Base-by-base conservation (phyloP, 1,139 yeast genomes). In the Chernovozyma sophiae-reginae region DNA sequence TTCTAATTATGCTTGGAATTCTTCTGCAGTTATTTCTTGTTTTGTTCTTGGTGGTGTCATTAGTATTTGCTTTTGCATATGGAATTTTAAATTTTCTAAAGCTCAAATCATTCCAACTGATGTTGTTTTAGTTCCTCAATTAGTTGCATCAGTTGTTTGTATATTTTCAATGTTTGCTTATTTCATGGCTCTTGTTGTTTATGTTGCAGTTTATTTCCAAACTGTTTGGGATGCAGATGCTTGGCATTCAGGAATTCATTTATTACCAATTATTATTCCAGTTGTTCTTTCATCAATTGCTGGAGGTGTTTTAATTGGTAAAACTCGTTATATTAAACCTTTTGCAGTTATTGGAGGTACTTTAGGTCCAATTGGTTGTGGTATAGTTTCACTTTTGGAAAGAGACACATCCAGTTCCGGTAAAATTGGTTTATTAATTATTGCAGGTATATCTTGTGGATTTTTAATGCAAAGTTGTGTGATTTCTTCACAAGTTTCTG, bases 191-290 rank as follows among this genome's bases (percentile, higher is more conserved):
- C 24, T 40, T 7, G 43, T 59, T 33, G 47, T 62, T 35, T 64
- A 60, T 41, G 41, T 58, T 7, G 41, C 68, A 3, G 50, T 68
- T 25, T 68, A 68, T 43, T 68, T 65, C 52, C 74, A 68, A 47
- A 59, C 61, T 33, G 54, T 68, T 20, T 54, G 49, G 36, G 61
- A 51, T 19, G 48, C 57, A 8, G 45, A 55, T 36, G 63, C 74
- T 4, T 53, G 65, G 56, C 51, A 52, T n/a, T 59, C 72, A 1
- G 74, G 74, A 32, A 45, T 67, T 28, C 58, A 61, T 43, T 51
- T 65, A 36, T 56, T 68, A 36, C 69, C 74, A 3, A 40, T 56
- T 14, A 58, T 68, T 37, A 55, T 68, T n/a, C 45, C 68, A 1
- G 60, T 62, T 30, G 65, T 64, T 3, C 16, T 65, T 18, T 36